Conservation (phyloP, 305 asterid genomes). For the Solanum hybrid region DNA sequence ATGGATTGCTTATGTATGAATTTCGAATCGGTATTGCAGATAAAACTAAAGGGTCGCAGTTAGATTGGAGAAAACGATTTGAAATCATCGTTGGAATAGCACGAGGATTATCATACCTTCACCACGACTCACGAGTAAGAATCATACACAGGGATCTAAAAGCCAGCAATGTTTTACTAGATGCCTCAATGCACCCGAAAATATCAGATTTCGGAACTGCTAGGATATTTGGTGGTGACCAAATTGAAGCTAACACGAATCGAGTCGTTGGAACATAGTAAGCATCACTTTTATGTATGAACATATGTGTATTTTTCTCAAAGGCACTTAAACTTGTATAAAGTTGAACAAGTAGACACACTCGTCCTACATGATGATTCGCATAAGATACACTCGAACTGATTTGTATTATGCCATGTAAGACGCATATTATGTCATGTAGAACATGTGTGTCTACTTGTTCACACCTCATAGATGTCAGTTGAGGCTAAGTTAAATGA, state of each 20-base stretch:
- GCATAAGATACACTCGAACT: background rate
- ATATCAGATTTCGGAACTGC: constrained; percentile 42
- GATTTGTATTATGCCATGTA: background rate
- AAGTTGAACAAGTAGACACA: background rate
- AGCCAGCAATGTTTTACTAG: constrained; percentile 31
- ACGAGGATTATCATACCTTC: constrained; percentile 29
- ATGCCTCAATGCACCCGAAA: constrained; percentile 24
- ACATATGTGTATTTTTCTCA: background rate
- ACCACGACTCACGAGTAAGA: constrained; percentile 29
- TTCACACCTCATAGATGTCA: background rate
- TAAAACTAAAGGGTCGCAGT: constrained; percentile 7
- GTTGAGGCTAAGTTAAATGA: background rate
- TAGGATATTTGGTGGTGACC: constrained; percentile 25
- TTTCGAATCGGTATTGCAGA: constrained; percentile 10
- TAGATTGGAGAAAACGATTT: constrained; percentile 27
- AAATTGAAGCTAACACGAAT: constrained; percentile 24
- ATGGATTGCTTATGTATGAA: background rate
- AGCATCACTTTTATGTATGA: background rate
- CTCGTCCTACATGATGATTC: background rate
- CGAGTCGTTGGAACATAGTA: constrained; percentile 38
- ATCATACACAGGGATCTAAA: constrained; percentile 37
- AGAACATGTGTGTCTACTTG: no score
- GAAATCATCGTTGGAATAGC: constrained; percentile 29
- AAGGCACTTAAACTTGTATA: background rate
- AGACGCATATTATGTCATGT: no score